Percentiles rank a stretch among this genome's conserved stretches.
Evolutionary conservation across 2,329 filamentous ascomycete species (phyloP).

Genomic region (Cercospora zeina): DNA sequence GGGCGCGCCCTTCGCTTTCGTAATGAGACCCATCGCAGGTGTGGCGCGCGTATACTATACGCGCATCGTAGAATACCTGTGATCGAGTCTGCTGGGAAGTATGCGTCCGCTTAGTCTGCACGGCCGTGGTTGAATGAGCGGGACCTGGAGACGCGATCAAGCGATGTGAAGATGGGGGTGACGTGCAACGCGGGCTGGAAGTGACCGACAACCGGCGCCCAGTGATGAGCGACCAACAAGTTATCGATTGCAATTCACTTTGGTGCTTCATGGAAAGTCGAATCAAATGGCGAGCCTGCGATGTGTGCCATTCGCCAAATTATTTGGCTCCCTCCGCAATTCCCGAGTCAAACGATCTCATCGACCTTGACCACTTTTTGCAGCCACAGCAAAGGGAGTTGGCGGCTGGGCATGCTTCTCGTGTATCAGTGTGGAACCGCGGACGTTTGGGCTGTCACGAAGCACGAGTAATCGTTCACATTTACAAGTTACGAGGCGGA

Average conservation of each 20-base stretch:
- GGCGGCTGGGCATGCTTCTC: not conserved
- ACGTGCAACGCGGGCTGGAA: not conserved
- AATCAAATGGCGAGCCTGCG: not conserved
- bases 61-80: slow-evolving; percentile 8
- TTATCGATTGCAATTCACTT: not conserved
- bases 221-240: not conserved
- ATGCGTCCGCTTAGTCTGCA: not conserved
- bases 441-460: not conserved
- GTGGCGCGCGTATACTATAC: slow-evolving; percentile 16
- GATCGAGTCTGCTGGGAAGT: not conserved
- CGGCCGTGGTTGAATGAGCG: not conserved
- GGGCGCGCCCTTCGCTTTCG: slow-evolving; percentile 39
- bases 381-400: not conserved
- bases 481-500: not conserved
- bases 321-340: not conserved
- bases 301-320: not conserved
- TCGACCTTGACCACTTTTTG: not conserved
- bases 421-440: not conserved
- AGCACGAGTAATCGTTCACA: not conserved
- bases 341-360: not conserved
- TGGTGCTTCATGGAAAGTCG: no score
- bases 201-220: not conserved
- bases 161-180: not conserved
- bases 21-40: slow-evolving; percentile 39
- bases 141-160: not conserved